Base-by-base conservation (phyloP, 176 grass and related monocot species). In the Elaeis guineensis region DNA sequence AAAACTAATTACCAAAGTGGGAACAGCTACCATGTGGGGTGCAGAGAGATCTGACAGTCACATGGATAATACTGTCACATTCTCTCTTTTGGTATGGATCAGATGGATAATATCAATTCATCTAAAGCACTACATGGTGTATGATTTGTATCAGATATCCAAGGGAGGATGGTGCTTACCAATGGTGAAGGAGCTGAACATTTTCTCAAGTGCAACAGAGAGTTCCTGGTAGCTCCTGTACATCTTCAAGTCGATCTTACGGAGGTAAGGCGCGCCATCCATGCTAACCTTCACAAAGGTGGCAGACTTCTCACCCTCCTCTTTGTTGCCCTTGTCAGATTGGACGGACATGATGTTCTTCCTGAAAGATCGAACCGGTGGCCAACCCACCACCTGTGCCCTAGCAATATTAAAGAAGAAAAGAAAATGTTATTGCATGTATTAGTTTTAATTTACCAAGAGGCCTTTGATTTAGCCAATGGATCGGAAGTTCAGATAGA, bases 351-450 rank as follows among this genome's bases (percentile, higher is more conserved):
- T 48, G 63, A 79, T 72, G 61, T 79, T 79, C 58, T 73, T 79
- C 30, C 77, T 62, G 62, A 54, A 73, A 2, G 77, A 72, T 51
- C 77, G 57, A 12, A 79, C 77, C 54, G 77, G 77, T 60, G 77
- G 77, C 77, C 77, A 79, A 59, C 77, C 77, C 16, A 79, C 77
- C 18, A 79, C 77, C 51, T 79, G 77, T 72, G 77, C 77, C 55
- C 77, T 79, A 12, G 14, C 35, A 44, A 12, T 12, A 44, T 44
- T 44, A 44, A 44, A 44, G 2, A 12, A 44, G 11, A 44, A 12
- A 44, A 44, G 35, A 12, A 14, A 12, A 44, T 12, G 35, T 44
- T 44, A 44, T 44, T 44, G 8, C 9, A 0, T 12, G 35, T 12
- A 44, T 44, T 14, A 44, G 0, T 44, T 30, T 44, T 9, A 44